Conservation (phyloP, 208 protist species). For the Novymonas esmeraldas region DNA sequence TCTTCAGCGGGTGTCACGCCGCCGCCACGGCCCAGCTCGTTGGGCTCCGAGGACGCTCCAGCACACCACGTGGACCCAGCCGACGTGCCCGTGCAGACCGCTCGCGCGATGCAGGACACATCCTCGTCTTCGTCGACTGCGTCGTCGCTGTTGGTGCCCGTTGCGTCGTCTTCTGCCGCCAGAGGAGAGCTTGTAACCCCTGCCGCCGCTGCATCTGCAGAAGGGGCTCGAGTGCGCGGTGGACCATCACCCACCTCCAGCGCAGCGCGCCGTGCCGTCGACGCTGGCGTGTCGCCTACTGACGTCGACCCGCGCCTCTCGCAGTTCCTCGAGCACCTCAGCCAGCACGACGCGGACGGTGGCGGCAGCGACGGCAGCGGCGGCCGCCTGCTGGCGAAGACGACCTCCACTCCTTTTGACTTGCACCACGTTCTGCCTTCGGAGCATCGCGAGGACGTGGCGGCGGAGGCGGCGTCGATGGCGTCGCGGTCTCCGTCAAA, state of each 20-base stretch:
- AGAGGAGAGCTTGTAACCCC: no score
- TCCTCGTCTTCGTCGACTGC: neutral
- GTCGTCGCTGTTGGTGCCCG: neutral
- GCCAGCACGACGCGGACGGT: neutral
- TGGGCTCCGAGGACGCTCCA: neutral
- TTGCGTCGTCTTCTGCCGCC: no score
- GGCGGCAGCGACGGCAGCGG: neutral
- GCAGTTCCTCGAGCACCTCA: constrained; percentile 9
- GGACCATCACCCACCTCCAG: no score
- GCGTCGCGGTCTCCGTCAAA: no score
- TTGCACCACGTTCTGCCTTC: constrained; percentile 4
- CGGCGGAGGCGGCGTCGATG: no score
- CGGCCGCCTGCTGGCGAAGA: neutral
- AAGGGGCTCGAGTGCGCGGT: no score
- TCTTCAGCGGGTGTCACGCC: no score
- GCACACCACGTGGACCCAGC: neutral
- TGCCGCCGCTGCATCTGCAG: no score
- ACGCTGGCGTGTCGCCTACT: no score
- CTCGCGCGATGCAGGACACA: neutral
- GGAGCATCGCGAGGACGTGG: neutral
- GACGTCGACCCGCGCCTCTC: constrained; percentile 14
- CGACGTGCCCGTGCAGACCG: neutral
- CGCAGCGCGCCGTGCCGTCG: no score
- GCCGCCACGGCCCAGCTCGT: no score
- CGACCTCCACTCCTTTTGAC: constrained; percentile 1